Evolutionary conservation across 495 filamentous ascomycete species (phyloP), one percentile per base, ranked within the genome.

Genomic region (Talaromyces adpressus): DNA sequence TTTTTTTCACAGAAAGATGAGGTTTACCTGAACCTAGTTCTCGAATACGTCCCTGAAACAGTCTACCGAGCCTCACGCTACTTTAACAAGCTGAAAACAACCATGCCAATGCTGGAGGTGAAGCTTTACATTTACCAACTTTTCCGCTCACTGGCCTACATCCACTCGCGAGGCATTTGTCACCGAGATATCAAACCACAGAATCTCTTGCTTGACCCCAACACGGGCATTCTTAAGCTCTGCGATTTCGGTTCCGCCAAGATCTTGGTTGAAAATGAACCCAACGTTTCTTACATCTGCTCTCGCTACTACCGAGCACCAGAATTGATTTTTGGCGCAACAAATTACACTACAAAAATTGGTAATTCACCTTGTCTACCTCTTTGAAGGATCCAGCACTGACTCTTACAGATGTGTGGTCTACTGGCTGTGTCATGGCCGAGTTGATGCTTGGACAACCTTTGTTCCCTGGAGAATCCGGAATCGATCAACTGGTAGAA

Each of bases 121-220:
- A 99, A 99, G 79, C 88, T 99, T 57, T 99, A 97, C 81, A 98
- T 97, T 73, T 99, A 99, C 77, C 94, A 99, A 79, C 88, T 99
- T 30, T 99, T 99, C 84, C 88, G 94, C 64, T 96, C 94, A 41
- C 84, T 99, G 65, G 94, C 94, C 59, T 99, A 98, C 77, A 99
- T 99, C 69, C 94, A 99, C 76, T 99, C 95, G 2, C 94, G 97
- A 80, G 94, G 94, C 62, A 99, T 99, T 79, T 98, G 94, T 76
- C 94, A 99, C 73, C 86, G 95, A 69, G 94, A 99, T 71, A 99
- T 99, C 82, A 99, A 99, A 81, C 94, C 94, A 27, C 94, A 99
- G 74, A 98, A 99, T 72, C 84, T 99, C 14, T 82, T 99, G 52
- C 83, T 98, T 62, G 94, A 99, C 70, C 93, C 92, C 6, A 84